phyloP scores from a whole-genome alignment of 2,329 filamentous ascomycete species.

The Grosmannia huntii region DNA sequence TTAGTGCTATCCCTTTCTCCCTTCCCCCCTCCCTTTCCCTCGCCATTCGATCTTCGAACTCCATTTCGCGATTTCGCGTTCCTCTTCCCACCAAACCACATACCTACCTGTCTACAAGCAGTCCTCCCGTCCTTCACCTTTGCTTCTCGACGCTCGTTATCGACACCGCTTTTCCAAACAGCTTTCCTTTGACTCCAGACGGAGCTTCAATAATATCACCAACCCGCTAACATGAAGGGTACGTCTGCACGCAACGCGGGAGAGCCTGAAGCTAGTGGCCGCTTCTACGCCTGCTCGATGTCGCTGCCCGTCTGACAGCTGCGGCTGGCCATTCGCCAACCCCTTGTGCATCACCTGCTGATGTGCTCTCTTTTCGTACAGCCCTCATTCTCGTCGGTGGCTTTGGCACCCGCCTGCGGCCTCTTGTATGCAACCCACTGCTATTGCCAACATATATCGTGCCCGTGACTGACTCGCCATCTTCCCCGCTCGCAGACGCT shows the following conservation, averaged over 20 bases:
- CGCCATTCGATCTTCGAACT: not conserved
- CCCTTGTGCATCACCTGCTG: constrained; percentile 10
- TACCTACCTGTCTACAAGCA: not conserved
- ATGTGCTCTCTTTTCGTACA: constrained; percentile 24
- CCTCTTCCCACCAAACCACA: not conserved
- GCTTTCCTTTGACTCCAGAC: not conserved
- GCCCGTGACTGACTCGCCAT: constrained; percentile 6
- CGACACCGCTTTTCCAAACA: not conserved
- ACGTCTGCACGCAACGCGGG: constrained; percentile 11
- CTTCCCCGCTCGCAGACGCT: constrained; percentile 52
- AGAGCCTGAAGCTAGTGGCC: not conserved
- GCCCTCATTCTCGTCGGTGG: constrained; percentile 98
- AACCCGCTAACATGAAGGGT: constrained; percentile 27
- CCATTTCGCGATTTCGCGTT: not conserved
- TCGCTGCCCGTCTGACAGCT: not conserved
- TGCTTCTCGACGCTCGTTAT: constrained; percentile 8
- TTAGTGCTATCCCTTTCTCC: not conserved
- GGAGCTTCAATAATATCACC: not conserved
- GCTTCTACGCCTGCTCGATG: not conserved
- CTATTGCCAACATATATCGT: not conserved
- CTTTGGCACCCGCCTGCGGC: constrained; percentile 94
- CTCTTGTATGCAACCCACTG: constrained; percentile 54
- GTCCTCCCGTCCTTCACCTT: not conserved
- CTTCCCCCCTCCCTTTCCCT: not conserved
- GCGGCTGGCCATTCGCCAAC: not conserved